These are phyloP conservation scores for Perilla frutescens DNA, from an alignment of 257 asterid genomes.

Conservation along the genomic window DNA sequence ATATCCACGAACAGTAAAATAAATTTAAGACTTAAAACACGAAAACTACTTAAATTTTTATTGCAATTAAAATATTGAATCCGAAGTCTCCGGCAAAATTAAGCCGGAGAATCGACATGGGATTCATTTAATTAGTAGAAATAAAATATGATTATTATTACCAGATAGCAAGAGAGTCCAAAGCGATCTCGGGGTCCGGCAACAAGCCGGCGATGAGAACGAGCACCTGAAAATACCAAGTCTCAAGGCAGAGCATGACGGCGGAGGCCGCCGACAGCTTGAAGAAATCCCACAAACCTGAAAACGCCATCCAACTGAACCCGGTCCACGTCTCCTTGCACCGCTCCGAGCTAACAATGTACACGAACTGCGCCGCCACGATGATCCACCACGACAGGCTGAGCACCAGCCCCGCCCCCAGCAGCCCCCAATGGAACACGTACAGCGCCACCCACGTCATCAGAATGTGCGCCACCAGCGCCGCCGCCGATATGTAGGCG, in stretches of 20 bases:
- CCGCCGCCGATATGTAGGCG: conserved; percentile 56
- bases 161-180: conserved; percentile 69
- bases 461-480: conserved; percentile 46
- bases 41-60: no score
- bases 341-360: conserved; percentile 46
- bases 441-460: conserved; percentile 56
- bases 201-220: conserved; percentile 59
- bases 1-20: no score
- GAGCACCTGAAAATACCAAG: conserved; percentile 66
- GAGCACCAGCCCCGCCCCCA: conserved; percentile 60
- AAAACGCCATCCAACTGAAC: conserved; percentile 54
- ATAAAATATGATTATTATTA: conserved; percentile 19
- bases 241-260: conserved; percentile 66
- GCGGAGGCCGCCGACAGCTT: conserved; percentile 68
- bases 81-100: no score
- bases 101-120: no score
- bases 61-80: no score
- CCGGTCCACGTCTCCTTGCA: conserved; percentile 64
- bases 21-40: no score
- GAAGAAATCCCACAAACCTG: conserved; percentile 58
- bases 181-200: conserved; percentile 58
- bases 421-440: conserved; percentile 56
- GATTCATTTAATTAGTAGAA: no score
- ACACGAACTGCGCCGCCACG: conserved; percentile 58
- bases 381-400: conserved; percentile 75